Evolutionary conservation across 129 eudicot species (phyloP).

Genomic region (Dittrichia graveolens): DNA sequence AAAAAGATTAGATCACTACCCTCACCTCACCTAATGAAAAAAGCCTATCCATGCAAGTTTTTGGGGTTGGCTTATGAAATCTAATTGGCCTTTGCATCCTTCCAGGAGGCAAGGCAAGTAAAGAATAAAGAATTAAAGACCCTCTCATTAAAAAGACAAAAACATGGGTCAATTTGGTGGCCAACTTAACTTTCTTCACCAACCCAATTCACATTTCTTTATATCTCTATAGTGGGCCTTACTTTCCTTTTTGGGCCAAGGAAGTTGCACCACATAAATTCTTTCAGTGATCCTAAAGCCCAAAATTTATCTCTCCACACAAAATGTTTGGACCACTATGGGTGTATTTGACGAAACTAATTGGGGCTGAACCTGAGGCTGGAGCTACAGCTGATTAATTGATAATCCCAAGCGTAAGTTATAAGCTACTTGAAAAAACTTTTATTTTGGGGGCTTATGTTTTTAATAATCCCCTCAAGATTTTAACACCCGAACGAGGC

Average conservation of each 20-base stretch:
- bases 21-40: conserved; percentile 1
- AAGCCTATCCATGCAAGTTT: conserved; percentile 19
- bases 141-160: conserved; percentile 17
- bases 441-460: too few species aligned
- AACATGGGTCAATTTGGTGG: conserved; percentile 30
- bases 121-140: neutral
- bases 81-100: conserved; percentile 40
- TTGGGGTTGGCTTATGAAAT: conserved; percentile 26
- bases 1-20: conserved; percentile 11
- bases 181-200: conserved; percentile 21
- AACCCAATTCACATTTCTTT: conserved; percentile 17
- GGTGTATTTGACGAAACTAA: too few species aligned
- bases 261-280: neutral
- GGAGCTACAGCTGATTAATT: too few species aligned
- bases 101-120: conserved; percentile 40
- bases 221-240: conserved; percentile 7
- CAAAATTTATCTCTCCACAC: conserved; percentile 5
- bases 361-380: too few species aligned
- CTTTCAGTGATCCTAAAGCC: conserved; percentile 5
- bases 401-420: too few species aligned
- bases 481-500: too few species aligned
- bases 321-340: neutral
- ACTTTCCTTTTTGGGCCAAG: conserved; percentile 15
- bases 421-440: too few species aligned
- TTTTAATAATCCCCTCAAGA: too few species aligned